Evolutionary conservation across 2,329 filamentous ascomycete genomes (phyloP).

Genomic region (Colletotrichum aenigma): DNA sequence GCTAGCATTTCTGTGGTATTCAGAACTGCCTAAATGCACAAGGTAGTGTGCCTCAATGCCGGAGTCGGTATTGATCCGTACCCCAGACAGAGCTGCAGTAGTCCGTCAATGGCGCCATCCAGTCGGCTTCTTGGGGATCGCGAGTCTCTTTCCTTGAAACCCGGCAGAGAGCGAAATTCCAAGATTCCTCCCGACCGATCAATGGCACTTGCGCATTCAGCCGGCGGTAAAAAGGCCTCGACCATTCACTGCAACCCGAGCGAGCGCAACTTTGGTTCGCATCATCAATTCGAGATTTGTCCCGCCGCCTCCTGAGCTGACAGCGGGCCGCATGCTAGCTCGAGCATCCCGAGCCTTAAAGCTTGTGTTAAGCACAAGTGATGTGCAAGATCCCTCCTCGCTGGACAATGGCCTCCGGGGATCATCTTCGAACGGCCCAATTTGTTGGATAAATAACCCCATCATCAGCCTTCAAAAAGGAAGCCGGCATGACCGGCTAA

Average conservation of each 20-base stretch:
- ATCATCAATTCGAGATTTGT: background rate
- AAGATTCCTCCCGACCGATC: background rate
- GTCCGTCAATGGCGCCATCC: background rate
- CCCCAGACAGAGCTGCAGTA: background rate
- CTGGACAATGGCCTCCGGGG: background rate
- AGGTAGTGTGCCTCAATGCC: background rate
- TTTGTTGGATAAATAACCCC: background rate
- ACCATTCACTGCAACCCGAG: background rate
- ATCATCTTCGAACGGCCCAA: background rate
- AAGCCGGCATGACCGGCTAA: background rate
- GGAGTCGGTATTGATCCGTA: background rate
- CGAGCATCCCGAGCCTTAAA: conserved; percentile 1
- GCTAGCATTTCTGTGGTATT: background rate
- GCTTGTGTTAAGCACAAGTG: background rate
- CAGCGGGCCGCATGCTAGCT: background rate
- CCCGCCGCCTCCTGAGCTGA: background rate
- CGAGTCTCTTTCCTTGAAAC: background rate
- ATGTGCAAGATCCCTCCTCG: background rate
- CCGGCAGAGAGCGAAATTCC: background rate
- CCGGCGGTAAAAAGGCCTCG: background rate
- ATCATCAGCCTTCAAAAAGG: background rate
- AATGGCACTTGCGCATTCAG: background rate
- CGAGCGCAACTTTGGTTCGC: background rate
- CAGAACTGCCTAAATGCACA: background rate
- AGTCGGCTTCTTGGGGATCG: background rate